Base-by-base conservation (phyloP, 441 rosid genomes). In the Dalechampia spathulata region DNA sequence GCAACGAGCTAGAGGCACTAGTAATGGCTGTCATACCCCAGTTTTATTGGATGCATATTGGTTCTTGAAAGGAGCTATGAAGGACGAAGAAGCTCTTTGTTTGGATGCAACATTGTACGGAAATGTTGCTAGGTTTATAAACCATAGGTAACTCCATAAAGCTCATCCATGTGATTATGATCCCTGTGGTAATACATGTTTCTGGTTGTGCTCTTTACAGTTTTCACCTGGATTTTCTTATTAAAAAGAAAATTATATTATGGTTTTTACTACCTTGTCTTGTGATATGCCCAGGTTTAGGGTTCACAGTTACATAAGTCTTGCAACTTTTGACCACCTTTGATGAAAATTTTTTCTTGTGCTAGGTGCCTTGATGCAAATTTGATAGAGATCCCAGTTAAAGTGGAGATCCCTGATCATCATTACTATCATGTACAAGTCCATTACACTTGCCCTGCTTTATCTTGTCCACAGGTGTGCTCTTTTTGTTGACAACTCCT, bases 331-430 rank as follows among this genome's bases (percentile, higher is more conserved):
- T 30, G 34, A 30, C 34, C 4, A 3, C 34, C 34, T 30, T 39
- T 61, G 27, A 65, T 26, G 25, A 14, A 4, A 30, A 3, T 37
- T 34, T 43, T 50, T 41, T 13, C 60, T 41, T 46, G 38, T n/a
- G 44, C 55, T 68, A 90, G 97, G 67, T 93, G 99, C 68, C 69
- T 62, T n/a, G 97, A 94, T 77, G 87, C 96, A 51, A 94, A 84
- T 68, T 63, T 94, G 78, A 81, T 94, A 49, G 99, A 90, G 72
- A 83, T 94, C 60, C 99, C 99, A 27, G 88, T 93, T 42, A 86
- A 87, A 74, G 86, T 87, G 57, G 99, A 93, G 74, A 77, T 73
- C 25, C 81, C 75, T 4, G 88, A 84, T 66, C 73, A 46, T 45
- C 85, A 78, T 69, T 90, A 83, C 69, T 90, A 94, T 73, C 98